Evolutionary conservation across 2,329 filamentous ascomycete genomes (phyloP).

Genomic region (Fusarium sp.): DNA sequence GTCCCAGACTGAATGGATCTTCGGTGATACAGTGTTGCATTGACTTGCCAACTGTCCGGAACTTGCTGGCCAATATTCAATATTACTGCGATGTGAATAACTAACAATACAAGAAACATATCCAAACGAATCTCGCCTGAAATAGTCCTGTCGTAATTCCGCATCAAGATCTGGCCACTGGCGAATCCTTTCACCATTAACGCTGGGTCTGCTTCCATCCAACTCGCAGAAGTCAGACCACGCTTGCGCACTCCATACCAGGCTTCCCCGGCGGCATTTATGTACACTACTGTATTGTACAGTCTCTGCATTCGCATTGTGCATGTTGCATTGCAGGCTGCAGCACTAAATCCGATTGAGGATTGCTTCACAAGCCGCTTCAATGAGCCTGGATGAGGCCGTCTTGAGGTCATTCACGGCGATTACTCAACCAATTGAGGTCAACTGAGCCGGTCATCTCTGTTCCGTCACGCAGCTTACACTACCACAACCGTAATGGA

Average conservation of each 20-base stretch:
- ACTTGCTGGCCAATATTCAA: not conserved
- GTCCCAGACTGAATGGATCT: not conserved
- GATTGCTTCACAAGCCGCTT: not conserved
- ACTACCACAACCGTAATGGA: conserved; percentile 4
- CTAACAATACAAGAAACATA: not conserved
- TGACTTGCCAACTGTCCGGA: conserved; percentile 24
- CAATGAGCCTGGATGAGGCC: conserved; percentile 5
- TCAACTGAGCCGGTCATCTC: not conserved
- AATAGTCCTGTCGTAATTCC: conserved; percentile 34
- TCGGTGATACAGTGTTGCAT: not conserved
- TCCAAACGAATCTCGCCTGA: conserved; percentile 13
- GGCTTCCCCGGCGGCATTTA: conserved; percentile 35
- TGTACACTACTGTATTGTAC: conserved; percentile 8
- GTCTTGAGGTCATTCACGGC: not conserved
- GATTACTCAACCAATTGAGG: conserved; percentile 19
- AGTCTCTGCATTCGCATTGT: conserved; percentile 21
- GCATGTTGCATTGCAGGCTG: conserved; percentile 32
- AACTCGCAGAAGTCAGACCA: conserved; percentile 43
- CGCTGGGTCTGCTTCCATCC: conserved; percentile 33
- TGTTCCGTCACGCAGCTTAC: conserved; percentile 9
- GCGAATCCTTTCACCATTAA: conserved; percentile 20
- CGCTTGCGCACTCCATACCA: conserved; percentile 34
- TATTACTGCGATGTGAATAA: not conserved
- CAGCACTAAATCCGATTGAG: conserved; percentile 2
- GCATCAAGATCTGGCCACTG: conserved; percentile 47